Evolutionary conservation across 768 basidiomycete genomes (phyloP).

Genomic region (Infundibulicybe gibba): DNA sequence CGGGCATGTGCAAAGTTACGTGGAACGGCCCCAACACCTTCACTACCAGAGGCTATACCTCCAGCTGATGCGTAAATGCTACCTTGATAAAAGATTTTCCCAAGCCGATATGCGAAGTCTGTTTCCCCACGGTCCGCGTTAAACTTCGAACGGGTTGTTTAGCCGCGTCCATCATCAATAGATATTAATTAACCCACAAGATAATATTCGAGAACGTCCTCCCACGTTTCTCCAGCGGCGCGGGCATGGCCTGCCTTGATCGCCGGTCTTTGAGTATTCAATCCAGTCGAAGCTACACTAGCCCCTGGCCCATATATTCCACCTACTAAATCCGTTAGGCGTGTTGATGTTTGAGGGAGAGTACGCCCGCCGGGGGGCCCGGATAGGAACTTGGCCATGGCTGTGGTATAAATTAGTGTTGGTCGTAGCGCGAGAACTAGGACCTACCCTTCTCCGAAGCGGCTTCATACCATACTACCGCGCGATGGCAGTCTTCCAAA

Average conservation of each 20-base stretch:
- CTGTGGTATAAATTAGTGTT: constrained; percentile 29
- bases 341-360: constrained; percentile 75
- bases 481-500: constrained; percentile 77
- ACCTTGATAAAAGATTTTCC: constrained; percentile 96
- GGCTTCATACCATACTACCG: constrained; percentile 85
- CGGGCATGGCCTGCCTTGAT: constrained; percentile 82
- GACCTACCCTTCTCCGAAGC: constrained; percentile 79
- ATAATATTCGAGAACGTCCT: constrained; percentile 90
- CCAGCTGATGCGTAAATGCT: constrained; percentile 80
- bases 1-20: constrained; percentile 75
- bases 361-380: constrained; percentile 92
- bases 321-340: constrained; percentile 85
- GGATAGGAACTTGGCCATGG: constrained; percentile 74
- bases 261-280: constrained; percentile 66
- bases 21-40: constrained; percentile 88
- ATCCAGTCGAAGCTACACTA: constrained; percentile 86
- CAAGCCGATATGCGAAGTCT: constrained; percentile 87
- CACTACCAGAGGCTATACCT: constrained; percentile 83
- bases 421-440: not conserved
- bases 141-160: constrained; percentile 48
- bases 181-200: constrained; percentile 43
- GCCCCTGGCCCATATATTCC: constrained; percentile 96
- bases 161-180: no score
- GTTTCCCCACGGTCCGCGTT: constrained; percentile 92
- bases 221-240: constrained; percentile 91